Conservation (phyloP, 176 grass and related monocot genomes). For the Elaeis guineensis region DNA sequence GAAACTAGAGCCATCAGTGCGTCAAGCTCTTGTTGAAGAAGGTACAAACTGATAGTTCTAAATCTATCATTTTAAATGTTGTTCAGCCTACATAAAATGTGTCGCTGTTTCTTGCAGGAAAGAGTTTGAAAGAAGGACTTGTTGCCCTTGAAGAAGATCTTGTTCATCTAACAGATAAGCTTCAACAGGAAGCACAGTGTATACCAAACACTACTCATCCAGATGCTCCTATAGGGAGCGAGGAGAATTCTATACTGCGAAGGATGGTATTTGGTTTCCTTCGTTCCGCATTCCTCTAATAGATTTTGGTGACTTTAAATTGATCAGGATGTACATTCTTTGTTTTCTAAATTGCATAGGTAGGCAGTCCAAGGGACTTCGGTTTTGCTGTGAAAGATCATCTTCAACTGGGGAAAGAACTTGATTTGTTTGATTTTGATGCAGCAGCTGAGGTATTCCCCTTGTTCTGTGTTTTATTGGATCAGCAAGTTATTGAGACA, state of each 20-base stretch:
- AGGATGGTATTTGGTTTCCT: slow-evolving; percentile 41
- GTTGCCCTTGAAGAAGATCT: slow-evolving; percentile 77
- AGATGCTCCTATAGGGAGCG: slow-evolving; percentile 65
- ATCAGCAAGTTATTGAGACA: too few species aligned
- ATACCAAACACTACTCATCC: slow-evolving; percentile 89
- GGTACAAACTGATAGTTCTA: slow-evolving; percentile 32
- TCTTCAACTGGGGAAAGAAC: slow-evolving; percentile 78
- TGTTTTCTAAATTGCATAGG: slow-evolving; percentile 40
- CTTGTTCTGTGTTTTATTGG: too few species aligned
- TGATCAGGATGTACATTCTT: slow-evolving; percentile 7
- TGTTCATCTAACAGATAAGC: slow-evolving; percentile 65
- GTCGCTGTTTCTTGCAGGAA: slow-evolving; percentile 35
- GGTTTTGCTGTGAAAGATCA: slow-evolving; percentile 84
- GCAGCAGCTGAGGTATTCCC: slow-evolving; percentile 72
- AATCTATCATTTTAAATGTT: neutral
- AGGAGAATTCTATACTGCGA: slow-evolving; percentile 68
- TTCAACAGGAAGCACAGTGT: slow-evolving; percentile 87
- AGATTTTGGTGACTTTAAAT: neutral
- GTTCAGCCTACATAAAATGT: neutral
- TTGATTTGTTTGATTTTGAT: slow-evolving; percentile 97
- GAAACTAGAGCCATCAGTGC: slow-evolving; percentile 73
- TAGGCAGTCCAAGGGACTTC: slow-evolving; percentile 64
- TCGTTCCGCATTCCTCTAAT: too few species aligned
- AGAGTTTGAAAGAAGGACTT: slow-evolving; percentile 89
- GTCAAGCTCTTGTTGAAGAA: slow-evolving; percentile 87